Evolutionary conservation across 225 moss, liverwort and hornwort genomes (phyloP).

Genomic region (Marchantia paleacea): DNA sequence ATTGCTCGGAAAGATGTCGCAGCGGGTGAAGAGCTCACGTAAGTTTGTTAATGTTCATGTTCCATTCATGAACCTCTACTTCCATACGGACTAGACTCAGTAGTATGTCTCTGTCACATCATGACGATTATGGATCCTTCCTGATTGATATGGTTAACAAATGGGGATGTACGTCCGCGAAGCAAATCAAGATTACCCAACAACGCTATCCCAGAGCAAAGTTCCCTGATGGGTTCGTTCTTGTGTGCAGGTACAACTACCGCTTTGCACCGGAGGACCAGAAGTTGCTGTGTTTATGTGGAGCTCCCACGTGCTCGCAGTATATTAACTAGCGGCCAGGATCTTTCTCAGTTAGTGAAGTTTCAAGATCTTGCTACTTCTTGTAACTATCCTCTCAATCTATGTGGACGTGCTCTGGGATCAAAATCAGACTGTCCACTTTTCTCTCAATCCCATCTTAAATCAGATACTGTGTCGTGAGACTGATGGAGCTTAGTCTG

Average conservation of each 20-base stretch:
- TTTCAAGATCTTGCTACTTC: constrained; percentile 19
- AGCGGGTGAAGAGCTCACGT: constrained; percentile 97
- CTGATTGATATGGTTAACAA: too few relatives aligned
- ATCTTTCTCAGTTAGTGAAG: not conserved
- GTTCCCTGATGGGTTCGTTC: not conserved
- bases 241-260: constrained; percentile 74
- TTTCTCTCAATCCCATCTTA: constrained; percentile 17
- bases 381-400: constrained; percentile 24
- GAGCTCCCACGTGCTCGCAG: constrained; percentile 76
- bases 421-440: constrained; percentile 13
- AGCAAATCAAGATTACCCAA: not conserved
- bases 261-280: constrained; percentile 96
- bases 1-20: constrained; percentile 87
- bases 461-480: constrained; percentile 8
- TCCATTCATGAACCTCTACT: not conserved
- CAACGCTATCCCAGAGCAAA: not conserved
- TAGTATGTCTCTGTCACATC: not conserved
- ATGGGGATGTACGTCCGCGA: too few relatives aligned
- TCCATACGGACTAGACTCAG: not conserved
- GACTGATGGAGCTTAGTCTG: not conserved
- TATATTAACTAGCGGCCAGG: constrained; percentile 63
- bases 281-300: constrained; percentile 84
- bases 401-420: not conserved
- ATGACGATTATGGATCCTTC: too few relatives aligned
- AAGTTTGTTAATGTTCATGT: constrained; percentile 28